Base-by-base conservation (phyloP, 768 basidiomycete genomes). In the Chalciporus sphaerocephalus region DNA sequence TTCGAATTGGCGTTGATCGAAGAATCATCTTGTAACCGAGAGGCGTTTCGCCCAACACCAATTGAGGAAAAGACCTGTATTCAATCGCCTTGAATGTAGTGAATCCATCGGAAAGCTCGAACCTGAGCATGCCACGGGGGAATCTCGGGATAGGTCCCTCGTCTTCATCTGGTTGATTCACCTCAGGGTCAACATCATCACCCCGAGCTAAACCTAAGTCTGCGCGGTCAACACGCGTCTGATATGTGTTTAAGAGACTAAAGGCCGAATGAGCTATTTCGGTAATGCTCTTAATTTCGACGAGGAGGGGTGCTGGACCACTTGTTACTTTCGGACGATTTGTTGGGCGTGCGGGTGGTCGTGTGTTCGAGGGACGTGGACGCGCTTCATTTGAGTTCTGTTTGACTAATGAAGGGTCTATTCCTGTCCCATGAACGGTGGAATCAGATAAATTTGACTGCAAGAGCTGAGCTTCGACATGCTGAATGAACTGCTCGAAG, bases 211-310 rank as follows among this genome's bases (percentile, higher is more conserved):
- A 44, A 28, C 70, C 72, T 23, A 75, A 60, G 44, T 77, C 78
- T 15, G 69, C 83, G 7, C 80, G 75, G 38, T 81, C 78, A 43
- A 78, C 68, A 25, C 90, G 74, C 11, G 81, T 79, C 42, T 80
- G 73, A 17, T 85, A 75, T 18, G 79, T 75, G 54, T 87, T 87
- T 48, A 85, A 75, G 15, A 96, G 73, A 41, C 72, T 80, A 57
- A 91, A 88, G 0, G 93, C 94, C 53, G 92, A 92, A 35, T 78
- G 69, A 0, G 85, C 89, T 17, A 96, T 83, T 45, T 97, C 94
- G 15, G 81, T 88, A n/a, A 95, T 76, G 12, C 78, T 73, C 15
- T 71, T 66, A 21, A 96, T 76, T 57, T 96, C 85, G 9, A 93
- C 84, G 28, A 91, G 78, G 24, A 88, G 65, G 1, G 85, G 80